phyloP scores from a whole-genome alignment of 345 rosid species.

The Heritiera littoralis region DNA sequence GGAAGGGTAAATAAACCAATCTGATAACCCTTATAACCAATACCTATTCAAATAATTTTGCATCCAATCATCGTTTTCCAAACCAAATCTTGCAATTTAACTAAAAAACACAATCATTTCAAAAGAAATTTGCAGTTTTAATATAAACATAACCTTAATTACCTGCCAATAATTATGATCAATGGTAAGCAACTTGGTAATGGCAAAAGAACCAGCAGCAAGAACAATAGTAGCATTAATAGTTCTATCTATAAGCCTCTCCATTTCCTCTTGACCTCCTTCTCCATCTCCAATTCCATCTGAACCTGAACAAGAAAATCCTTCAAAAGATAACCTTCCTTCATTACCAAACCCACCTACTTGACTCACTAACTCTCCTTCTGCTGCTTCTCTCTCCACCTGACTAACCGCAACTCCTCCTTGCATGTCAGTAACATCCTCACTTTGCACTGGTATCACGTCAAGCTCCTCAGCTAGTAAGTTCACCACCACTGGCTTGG shows the following conservation, averaged over 20 bases:
- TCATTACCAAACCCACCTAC: constrained; percentile 69
- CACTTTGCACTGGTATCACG: constrained; percentile 63
- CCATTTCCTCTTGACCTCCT: constrained; percentile 43
- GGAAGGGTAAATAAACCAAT: neutral
- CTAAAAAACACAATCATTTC: neutral
- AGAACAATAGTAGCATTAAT: constrained; percentile 80
- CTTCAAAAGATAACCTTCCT: constrained; percentile 72
- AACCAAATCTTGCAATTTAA: too few relatives aligned
- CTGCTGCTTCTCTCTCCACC: constrained; percentile 44
- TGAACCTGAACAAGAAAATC: constrained; percentile 56
- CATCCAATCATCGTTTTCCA: neutral
- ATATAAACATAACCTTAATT: constrained; percentile 21
- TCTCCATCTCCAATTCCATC: constrained; percentile 36
- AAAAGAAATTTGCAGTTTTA: neutral
- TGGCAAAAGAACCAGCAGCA: constrained; percentile 78
- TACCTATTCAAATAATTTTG: neutral
- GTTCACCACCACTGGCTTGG: constrained; percentile 38
- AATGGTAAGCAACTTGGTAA: constrained; percentile 85
- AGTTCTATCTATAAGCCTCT: constrained; percentile 61
- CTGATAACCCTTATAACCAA: neutral
- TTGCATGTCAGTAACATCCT: constrained; percentile 52
- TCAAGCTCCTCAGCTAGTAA: constrained; percentile 60
- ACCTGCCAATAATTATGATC: constrained; percentile 95
- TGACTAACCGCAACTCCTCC: constrained; percentile 54
- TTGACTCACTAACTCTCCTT: constrained; percentile 47